Percentiles rank a stretch among this genome's conserved stretches.
These are phyloP conservation scores for Verticillium tricorpus DNA, from an alignment of 2,329 filamentous ascomycete genomes.

Conservation along the genomic window DNA sequence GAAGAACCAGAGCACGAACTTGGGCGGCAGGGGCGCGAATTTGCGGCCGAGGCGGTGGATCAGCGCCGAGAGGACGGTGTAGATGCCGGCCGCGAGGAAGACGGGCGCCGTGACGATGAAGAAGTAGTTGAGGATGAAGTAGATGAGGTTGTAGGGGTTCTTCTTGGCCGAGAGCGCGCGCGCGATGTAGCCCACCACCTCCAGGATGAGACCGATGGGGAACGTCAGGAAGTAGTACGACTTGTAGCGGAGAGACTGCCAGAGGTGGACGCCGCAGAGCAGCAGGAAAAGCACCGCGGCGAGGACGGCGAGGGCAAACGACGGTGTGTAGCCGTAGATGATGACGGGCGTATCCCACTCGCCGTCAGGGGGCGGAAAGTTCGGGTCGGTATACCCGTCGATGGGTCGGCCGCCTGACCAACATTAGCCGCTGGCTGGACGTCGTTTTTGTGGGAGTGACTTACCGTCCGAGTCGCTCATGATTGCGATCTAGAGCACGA, in stretches of 20 bases:
- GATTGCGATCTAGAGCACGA: too few relatives aligned
- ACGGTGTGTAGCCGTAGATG: slow-evolving; percentile 46
- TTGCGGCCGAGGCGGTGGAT: slow-evolving; percentile 38
- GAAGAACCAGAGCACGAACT: slow-evolving; percentile 47
- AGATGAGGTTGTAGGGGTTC: slow-evolving; percentile 49
- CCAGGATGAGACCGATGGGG: slow-evolving; percentile 38
- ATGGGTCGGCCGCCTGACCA: slow-evolving; percentile 8
- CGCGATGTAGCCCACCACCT: slow-evolving; percentile 45
- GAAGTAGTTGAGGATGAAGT: slow-evolving; percentile 57
- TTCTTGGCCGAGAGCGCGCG: slow-evolving; percentile 41
- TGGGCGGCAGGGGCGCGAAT: slow-evolving; percentile 40
- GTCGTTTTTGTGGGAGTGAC: not conserved
- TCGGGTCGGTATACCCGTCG: slow-evolving; percentile 43
- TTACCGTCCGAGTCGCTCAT: slow-evolving; percentile 10
- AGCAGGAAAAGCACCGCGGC: slow-evolving; percentile 39
- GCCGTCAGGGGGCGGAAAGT: slow-evolving; percentile 43
- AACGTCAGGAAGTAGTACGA: slow-evolving; percentile 44
- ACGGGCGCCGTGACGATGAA: slow-evolving; percentile 57
- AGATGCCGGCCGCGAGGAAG: slow-evolving; percentile 51
- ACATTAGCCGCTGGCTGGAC: slow-evolving; percentile 1
- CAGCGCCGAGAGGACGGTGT: slow-evolving; percentile 47
- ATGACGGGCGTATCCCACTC: slow-evolving; percentile 42
- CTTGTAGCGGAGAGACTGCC: slow-evolving; percentile 28
- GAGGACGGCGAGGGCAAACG: slow-evolving; percentile 37
- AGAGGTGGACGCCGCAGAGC: slow-evolving; percentile 30